Evolutionary conservation across 192 early-diverging fungal genomes (phyloP).

Genomic region (Polychytrium aggregatum): DNA sequence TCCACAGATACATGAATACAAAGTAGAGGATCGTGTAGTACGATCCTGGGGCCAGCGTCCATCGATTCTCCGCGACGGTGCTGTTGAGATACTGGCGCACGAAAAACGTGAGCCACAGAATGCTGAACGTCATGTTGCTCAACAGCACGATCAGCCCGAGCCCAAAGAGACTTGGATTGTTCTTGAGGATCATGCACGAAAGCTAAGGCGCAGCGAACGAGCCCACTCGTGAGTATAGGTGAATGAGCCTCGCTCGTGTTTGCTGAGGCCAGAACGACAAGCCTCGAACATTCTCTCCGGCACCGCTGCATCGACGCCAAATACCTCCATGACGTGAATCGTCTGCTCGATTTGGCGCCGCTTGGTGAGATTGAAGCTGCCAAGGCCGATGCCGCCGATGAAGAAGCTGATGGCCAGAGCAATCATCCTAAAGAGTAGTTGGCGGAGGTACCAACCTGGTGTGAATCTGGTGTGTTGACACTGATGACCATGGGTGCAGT

Average conservation of each 20-base stretch:
- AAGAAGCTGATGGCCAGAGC: slow-evolving; percentile 8
- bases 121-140: slow-evolving; percentile 48
- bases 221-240: too few species aligned
- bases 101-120: slow-evolving; percentile 57
- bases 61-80: slow-evolving; percentile 8
- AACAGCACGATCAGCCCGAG: slow-evolving; percentile 45
- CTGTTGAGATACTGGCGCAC: slow-evolving; percentile 53
- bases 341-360: slow-evolving; percentile 23
- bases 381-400: slow-evolving; percentile 16
- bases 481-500: too few species aligned
- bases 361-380: slow-evolving; percentile 7
- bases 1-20: slow-evolving; percentile 68
- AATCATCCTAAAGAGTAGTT: too few species aligned
- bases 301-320: background rate
- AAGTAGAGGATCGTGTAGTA: slow-evolving; percentile 24
- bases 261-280: background rate
- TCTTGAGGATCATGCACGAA: slow-evolving; percentile 58
- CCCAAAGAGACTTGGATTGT: slow-evolving; percentile 56
- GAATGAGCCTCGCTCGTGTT: background rate
- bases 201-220: slow-evolving; percentile 26
- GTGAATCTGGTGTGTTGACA: too few species aligned
- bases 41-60: background rate
- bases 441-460: too few species aligned
- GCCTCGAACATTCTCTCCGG: background rate
- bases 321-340: slow-evolving; percentile 20